Base-by-base conservation (phyloP, 2,329 filamentous ascomycete genomes). In the Epichloe bromicola region DNA sequence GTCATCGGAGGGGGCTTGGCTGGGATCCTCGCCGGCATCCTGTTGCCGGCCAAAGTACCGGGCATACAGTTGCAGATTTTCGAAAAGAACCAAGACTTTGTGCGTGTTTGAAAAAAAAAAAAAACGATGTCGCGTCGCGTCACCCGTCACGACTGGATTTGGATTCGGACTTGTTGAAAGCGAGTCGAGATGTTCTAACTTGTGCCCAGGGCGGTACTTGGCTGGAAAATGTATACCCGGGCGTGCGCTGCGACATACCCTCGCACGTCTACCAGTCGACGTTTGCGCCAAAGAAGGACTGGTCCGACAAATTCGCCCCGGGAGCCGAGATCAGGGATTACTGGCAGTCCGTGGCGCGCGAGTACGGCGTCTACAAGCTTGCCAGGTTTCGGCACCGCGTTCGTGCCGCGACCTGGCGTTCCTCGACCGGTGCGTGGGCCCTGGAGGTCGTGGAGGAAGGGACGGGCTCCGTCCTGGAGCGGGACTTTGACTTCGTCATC, bases 181-280 rank as follows among this genome's bases (percentile, higher is more conserved):
- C 12, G 12, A 11, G 7, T 14, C 12, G 10, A 14, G 17, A 45
- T 15, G 7, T 23, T 41, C 42, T 36, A 15, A 45, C 42, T 15
- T 30, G 10, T 12, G n/a, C 15, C 15, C 11, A 74, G 69, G 74
- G 74, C 33, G 74, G 75, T 1, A 77, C 73, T 3, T 79, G 74
- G 75, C 69, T 74, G 46, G 74, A 76, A 53, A 78, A 78, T 50
- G 61, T 70, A 4, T 85, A 85, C 55, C 81, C 81, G 0, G 82
- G 81, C 2, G 79, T 84, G 1, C 69, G 80, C 41, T 87, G 83
- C 57, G 82, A 86, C 30, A 78, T 87, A 14, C 81, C 83, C 0
- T 76, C 82, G 0, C 80, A 85, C 61, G 80, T 83, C 19, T 88
- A 88, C 58, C 83, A 86, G 59, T 77, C 76, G 7, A 80, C 79